Percentiles rank a stretch among this genome's conserved stretches.
These are phyloP conservation scores for Ophiostoma sp. DNA, from an alignment of 2,329 filamentous ascomycete genomes.

Conservation along the genomic window DNA sequence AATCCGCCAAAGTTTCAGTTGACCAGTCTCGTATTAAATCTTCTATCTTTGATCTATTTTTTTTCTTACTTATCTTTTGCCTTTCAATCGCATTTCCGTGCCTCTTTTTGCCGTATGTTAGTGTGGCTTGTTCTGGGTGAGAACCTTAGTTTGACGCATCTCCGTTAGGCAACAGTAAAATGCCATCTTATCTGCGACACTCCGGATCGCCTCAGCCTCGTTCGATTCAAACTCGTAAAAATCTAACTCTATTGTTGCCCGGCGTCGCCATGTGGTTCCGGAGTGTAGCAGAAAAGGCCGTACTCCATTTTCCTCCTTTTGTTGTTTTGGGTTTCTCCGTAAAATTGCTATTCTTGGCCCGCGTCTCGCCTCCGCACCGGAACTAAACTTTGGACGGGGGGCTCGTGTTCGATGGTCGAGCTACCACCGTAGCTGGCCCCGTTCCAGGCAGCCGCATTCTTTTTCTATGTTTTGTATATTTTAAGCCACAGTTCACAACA, in stretches of 20 bases:
- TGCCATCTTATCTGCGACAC: constrained; percentile 1
- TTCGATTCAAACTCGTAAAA: no score
- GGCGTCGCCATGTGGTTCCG: constrained; percentile 1
- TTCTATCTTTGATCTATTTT: not conserved
- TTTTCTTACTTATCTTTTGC: not conserved
- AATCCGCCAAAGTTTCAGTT: not conserved
- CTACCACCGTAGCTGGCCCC: not conserved
- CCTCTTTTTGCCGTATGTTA: not conserved
- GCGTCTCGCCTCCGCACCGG: not conserved
- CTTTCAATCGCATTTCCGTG: not conserved
- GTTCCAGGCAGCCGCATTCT: constrained; percentile 15
- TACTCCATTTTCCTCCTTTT: not conserved
- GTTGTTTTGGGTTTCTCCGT: not conserved
- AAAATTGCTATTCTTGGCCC: not conserved
- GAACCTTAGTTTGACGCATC: not conserved
- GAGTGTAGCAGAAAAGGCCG: not conserved
- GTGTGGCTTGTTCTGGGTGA: not conserved
- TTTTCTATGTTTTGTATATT: not conserved
- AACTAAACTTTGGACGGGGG: not conserved
- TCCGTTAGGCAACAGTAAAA: constrained; percentile 8
- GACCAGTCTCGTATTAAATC: not conserved
- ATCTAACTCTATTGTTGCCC: not conserved
- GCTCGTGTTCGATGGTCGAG: not conserved
- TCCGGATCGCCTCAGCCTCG: constrained; percentile 5
- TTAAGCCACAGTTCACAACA: not conserved